phyloP scores from a whole-genome alignment of 306 rosid species.

The Vicia villosa region DNA sequence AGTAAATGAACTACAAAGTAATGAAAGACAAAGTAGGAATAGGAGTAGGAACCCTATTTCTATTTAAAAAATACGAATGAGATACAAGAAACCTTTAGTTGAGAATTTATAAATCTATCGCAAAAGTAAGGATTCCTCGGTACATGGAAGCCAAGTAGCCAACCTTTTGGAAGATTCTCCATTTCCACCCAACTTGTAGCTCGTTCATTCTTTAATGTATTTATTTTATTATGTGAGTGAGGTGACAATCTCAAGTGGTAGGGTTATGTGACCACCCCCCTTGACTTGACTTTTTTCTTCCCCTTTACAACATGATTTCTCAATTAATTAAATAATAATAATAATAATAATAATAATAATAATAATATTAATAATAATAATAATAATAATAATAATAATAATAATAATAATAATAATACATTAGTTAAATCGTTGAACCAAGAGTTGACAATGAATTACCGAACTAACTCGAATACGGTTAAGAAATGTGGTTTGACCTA shows the following conservation, averaged over 20 bases:
- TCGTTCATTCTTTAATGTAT: background rate
- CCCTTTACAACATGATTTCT: background rate
- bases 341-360: no score
- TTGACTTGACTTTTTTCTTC: conserved; percentile 46
- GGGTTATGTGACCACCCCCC: conserved; percentile 36
- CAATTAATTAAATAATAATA: background rate
- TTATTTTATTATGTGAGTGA: conserved; percentile 6
- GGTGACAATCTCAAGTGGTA: conserved; percentile 41
- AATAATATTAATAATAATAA: no score
- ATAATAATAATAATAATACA: no score
- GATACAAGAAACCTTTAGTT: background rate
- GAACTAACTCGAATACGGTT: no score
- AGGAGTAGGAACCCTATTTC: no score
- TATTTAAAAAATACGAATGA: no score
- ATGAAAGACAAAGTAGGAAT: no score
- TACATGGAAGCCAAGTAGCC: conserved; percentile 32
- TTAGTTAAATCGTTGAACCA: no score
- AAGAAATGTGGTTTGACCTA: no score
- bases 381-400: no score
- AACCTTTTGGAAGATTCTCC: conserved; percentile 34
- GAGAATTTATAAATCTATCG: background rate
- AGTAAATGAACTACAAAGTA: no score
- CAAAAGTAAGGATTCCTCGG: conserved; percentile 30
- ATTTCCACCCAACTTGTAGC: conserved; percentile 9
- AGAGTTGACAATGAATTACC: no score